Evolutionary conservation across 768 basidiomycete genomes (phyloP).

Genomic region (Boletales sp.): DNA sequence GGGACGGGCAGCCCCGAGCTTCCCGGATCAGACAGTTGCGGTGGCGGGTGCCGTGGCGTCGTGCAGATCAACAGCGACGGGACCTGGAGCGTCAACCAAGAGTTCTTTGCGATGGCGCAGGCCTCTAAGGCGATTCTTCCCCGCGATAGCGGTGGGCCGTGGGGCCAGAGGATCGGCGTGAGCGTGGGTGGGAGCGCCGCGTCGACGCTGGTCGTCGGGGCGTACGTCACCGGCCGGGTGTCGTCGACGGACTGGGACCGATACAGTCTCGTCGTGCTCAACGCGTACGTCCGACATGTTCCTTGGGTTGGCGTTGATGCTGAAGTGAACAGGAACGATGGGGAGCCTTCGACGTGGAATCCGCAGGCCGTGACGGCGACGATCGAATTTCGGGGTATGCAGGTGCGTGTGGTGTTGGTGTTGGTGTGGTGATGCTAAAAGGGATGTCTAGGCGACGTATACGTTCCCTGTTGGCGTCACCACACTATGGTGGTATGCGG

Average conservation of each 20-base stretch:
- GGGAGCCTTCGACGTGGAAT: conserved; percentile 47
- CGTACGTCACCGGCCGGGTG: conserved; percentile 58
- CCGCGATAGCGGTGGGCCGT: conserved; percentile 63
- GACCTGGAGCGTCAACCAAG: conserved; percentile 65
- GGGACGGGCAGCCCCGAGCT: conserved; percentile 59
- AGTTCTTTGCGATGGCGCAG: conserved; percentile 76
- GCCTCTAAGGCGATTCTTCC: conserved; percentile 72
- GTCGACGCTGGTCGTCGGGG: conserved; percentile 62
- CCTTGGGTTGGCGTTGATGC: too few relatives aligned
- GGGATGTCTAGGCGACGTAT: conserved; percentile 49
- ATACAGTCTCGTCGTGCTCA: conserved; percentile 72
- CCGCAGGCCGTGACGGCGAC: conserved; percentile 53
- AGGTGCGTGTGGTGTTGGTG: too few relatives aligned
- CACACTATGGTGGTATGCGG: conserved; percentile 50
- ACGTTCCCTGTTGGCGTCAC: conserved; percentile 78
- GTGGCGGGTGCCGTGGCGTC: conserved; percentile 62
- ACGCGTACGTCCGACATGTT: conserved; percentile 41
- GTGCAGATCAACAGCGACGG: conserved; percentile 65
- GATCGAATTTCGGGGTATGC: conserved; percentile 35
- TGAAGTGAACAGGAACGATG: conserved; percentile 40
- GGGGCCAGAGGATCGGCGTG: conserved; percentile 64
- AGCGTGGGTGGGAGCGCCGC: conserved; percentile 52
- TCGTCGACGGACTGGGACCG: conserved; percentile 54
- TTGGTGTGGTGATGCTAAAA: conserved; percentile 1
- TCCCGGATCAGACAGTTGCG: conserved; percentile 62